Base-by-base conservation (phyloP, 257 asterid species). In the Gentiana straminea region DNA sequence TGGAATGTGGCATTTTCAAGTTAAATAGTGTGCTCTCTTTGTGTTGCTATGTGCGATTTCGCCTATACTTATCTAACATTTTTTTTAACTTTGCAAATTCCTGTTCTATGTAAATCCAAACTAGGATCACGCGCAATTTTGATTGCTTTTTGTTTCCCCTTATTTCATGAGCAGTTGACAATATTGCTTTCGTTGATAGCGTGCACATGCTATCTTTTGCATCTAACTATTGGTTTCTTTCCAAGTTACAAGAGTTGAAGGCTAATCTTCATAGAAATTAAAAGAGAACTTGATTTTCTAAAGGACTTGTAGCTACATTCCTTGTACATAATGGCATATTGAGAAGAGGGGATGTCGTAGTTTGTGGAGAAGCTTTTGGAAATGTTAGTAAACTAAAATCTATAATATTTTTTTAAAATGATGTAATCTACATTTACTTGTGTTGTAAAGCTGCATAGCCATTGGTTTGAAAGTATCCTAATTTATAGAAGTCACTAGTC, bases 321-420 rank as follows among this genome's bases (percentile, higher is more conserved):
- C 89, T 92, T 57, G 97, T 92, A 66, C 99, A 88, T 73, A 92
- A 86, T 60, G 99, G 99, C 67, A 88, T 94, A 33, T 83, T 92
- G 58, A 86, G 70, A 76, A 79, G 76, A 76, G 99, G 99, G 58
- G 91, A 92, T 63, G 62, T 86, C 13, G 70, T 88, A 58, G 94
- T 76, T 68, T 92, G 99, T 59, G 99, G 99, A 53, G 97, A 77
- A 77, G 94, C 97, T 60, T 92, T 77, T 75, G 99, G 97, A 71
- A 92, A 92, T 97, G 99, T 88, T 73, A 61, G 95, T 73, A 56
- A 76, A 54, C 51, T 52, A 48, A 63, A 58, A 57, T 51, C 32
- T 58, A 34, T 51, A 44, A 7, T 8, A n/a, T 34, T 36, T 64
- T 7, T 15, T 38, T 49, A 44, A 39, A 8, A 58, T 57, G 35